Percentiles rank a stretch among this genome's conserved stretches.
phyloP scores from a whole-genome alignment of 1,284 basidiomycete species.

The Irpex lacteus region DNA sequence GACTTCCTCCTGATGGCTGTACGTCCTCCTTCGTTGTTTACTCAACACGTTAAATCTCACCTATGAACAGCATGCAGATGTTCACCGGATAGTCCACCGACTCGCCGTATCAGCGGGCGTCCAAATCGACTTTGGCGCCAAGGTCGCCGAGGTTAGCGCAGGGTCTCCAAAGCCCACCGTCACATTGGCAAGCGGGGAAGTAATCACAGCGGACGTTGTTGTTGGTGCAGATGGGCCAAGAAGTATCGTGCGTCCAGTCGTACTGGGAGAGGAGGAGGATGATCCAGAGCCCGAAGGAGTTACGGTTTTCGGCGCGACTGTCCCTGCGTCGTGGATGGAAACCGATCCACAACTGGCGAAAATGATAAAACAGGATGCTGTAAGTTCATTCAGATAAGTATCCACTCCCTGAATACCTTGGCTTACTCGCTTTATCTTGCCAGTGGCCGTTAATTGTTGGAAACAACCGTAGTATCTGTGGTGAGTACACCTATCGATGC shows the following conservation, averaged over 20 bases:
- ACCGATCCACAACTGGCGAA: constrained; percentile 13
- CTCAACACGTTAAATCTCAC: not conserved
- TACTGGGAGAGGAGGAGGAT: constrained; percentile 5
- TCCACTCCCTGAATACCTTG: not conserved
- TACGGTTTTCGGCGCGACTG: constrained; percentile 35
- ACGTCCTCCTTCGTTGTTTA: constrained; percentile 18
- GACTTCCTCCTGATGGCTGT: constrained; percentile 52
- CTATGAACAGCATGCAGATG: constrained; percentile 29
- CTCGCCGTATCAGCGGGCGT: constrained; percentile 40
- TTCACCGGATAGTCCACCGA: constrained; percentile 41
- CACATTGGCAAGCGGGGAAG: constrained; percentile 29
- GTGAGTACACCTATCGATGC: constrained; percentile 3
- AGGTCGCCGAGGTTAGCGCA: constrained; percentile 24
- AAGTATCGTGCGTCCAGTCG: constrained; percentile 10
- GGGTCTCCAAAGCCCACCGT: constrained; percentile 20
- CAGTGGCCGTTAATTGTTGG: constrained; percentile 18
- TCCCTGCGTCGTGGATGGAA: constrained; percentile 24
- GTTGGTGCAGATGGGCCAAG: constrained; percentile 14
- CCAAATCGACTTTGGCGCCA: constrained; percentile 35
- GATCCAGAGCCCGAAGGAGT: constrained; percentile 9
- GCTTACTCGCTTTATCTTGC: constrained; percentile 3
- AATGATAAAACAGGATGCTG: not conserved
- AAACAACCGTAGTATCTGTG: constrained; percentile 13
- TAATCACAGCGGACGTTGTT: constrained; percentile 31
- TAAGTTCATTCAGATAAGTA: not conserved